Conservation (phyloP, 139 green algal species). For the Edaphochlamys debaryana region DNA sequence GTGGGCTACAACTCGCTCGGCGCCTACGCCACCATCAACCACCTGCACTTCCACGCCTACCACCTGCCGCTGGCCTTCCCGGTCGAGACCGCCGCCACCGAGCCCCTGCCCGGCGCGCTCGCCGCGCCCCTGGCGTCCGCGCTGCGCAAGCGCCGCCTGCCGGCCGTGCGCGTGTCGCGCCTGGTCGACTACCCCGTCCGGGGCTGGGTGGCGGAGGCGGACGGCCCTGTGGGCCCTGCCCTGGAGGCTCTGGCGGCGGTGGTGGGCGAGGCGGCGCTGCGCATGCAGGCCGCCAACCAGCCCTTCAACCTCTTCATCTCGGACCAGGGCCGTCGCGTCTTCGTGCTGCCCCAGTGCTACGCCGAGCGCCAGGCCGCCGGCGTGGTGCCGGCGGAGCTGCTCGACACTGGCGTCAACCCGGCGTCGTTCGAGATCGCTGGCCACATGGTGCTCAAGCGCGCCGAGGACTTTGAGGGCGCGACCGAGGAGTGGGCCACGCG, state of each 20-base stretch:
- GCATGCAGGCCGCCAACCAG: slow-evolving; percentile 82
- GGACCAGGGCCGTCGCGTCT: slow-evolving; percentile 89
- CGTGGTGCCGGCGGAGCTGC: slow-evolving; percentile 67
- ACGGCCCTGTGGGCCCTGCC: not conserved
- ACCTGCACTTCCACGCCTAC: slow-evolving; percentile 99
- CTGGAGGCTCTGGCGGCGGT: slow-evolving; percentile 55
- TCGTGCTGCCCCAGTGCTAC: slow-evolving; percentile 90
- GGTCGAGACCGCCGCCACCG: slow-evolving; percentile 85
- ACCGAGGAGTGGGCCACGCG: slow-evolving; percentile 58
- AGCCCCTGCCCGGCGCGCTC: slow-evolving; percentile 48
- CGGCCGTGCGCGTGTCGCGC: slow-evolving; percentile 61
- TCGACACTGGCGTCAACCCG: slow-evolving; percentile 90
- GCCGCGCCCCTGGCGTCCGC: not conserved
- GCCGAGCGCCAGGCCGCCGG: slow-evolving; percentile 84
- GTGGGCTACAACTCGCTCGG: slow-evolving; percentile 97
- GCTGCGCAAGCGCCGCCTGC: not conserved
- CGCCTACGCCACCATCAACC: slow-evolving; percentile 98
- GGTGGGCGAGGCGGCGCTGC: slow-evolving; percentile 71
- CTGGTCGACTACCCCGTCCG: slow-evolving; percentile 90
- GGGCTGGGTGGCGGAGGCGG: slow-evolving; percentile 87
- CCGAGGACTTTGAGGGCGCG: slow-evolving; percentile 77
- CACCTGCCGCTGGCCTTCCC: slow-evolving; percentile 86
- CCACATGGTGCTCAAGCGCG: slow-evolving; percentile 95
- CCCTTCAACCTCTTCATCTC: slow-evolving; percentile 98
- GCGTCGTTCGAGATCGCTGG: slow-evolving; percentile 96